Percentiles rank a stretch among this genome's conserved stretches.
phyloP scores from a whole-genome alignment of 176 grass and related monocot species.

The Hordeum vulgare region DNA sequence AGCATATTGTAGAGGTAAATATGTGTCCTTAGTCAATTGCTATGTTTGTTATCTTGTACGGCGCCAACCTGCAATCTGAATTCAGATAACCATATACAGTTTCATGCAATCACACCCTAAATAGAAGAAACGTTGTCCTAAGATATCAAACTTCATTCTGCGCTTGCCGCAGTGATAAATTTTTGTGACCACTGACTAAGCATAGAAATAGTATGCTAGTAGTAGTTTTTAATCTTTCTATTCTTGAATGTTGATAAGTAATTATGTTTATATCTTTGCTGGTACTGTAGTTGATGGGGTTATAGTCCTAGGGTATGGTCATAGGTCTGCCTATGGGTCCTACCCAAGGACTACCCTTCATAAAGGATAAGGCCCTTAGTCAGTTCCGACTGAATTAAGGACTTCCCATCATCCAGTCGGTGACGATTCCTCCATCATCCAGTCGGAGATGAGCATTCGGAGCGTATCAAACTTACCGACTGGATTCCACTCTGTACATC shows the following conservation, averaged over 20 bases:
- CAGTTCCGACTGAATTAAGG: no score
- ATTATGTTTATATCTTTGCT: background rate
- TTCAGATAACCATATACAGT: background rate
- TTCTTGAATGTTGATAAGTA: background rate
- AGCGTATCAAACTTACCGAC: no score
- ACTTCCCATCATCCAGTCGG: no score
- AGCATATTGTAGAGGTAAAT: constrained; percentile 83
- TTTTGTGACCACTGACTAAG: background rate
- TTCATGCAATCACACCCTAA: background rate
- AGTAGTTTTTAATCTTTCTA: background rate
- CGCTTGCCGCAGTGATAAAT: background rate
- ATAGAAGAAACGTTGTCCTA: background rate
- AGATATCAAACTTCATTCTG: background rate
- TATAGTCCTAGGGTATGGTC: no score
- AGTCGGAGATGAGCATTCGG: no score
- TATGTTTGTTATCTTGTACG: constrained; percentile 9
- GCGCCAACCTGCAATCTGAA: background rate
- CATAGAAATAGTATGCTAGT: background rate
- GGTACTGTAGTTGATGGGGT: no score
- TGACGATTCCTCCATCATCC: no score
- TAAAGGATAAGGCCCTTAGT: no score
- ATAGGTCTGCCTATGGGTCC: no score
- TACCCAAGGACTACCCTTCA: no score
- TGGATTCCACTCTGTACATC: no score
- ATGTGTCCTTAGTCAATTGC: background rate